These are phyloP conservation scores for Coemansia sp. DNA, from an alignment of 192 early-diverging fungal genomes.

Conservation along the genomic window DNA sequence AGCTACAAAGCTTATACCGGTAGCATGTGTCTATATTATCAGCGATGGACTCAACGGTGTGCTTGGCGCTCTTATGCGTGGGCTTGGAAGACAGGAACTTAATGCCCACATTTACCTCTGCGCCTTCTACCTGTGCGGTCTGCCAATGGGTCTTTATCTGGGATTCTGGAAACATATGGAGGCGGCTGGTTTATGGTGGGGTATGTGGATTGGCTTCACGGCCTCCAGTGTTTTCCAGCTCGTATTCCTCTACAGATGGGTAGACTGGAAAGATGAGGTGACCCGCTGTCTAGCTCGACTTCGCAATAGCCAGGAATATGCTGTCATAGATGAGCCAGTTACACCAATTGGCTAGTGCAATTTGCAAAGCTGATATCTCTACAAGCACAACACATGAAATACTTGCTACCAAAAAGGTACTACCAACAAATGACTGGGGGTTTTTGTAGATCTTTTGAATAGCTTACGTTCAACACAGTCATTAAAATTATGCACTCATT, in stretches of 20 bases:
- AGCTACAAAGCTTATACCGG: conserved; percentile 35
- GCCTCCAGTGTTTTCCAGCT: conserved; percentile 18
- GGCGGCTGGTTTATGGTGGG: conserved; percentile 38
- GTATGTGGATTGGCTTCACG: conserved; percentile 25
- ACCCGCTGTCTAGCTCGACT: conserved; percentile 17
- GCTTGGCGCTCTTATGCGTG: conserved; percentile 57
- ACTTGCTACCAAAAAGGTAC: too few relatives aligned
- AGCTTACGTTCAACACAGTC: not conserved
- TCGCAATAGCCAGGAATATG: not conserved
- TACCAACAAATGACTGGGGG: not conserved
- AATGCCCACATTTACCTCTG: conserved; percentile 50
- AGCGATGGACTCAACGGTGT: conserved; percentile 59
- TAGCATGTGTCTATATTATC: conserved; percentile 34
- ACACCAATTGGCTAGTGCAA: not conserved
- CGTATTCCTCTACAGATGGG: conserved; percentile 14
- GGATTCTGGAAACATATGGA: conserved; percentile 31
- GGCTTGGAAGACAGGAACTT: conserved; percentile 54
- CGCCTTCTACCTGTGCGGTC: conserved; percentile 50
- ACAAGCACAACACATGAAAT: not conserved
- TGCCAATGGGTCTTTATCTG: conserved; percentile 49
- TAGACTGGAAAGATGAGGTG: conserved; percentile 41
- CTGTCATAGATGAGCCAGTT: not conserved
- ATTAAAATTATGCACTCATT: conserved; percentile 44
- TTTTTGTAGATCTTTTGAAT: not conserved
- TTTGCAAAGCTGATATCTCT: not conserved